Evolutionary conservation across 2,329 filamentous ascomycete species (phyloP), one percentile per base, ranked within the genome.

Genomic region (Xylariaceae sp.): DNA sequence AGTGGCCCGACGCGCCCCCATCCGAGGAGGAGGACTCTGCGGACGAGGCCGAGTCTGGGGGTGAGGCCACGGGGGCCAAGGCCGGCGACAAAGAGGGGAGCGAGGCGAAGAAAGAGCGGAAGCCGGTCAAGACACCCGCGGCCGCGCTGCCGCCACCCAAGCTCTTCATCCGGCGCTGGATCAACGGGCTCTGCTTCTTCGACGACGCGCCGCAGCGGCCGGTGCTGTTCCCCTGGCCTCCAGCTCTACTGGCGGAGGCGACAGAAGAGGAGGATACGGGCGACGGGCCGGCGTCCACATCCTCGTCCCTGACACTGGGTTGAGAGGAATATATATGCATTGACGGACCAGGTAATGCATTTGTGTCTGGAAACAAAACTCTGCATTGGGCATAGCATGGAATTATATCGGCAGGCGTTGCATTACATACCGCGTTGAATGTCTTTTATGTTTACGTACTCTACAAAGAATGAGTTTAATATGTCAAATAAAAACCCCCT

Each of bases 221-320:
- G 19, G 54, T 60, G 37, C 36, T 60, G 37, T 59, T 60, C 28
- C 56, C 56, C 18, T 56, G 52, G 51, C 56, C 54, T n/a, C 26
- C 49, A 19, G 51, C 51, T 9, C 49, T 59, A 1, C 35, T 55
- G 17, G 46, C 46, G 12, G 13, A 32, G 30, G 22, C 11, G 22
- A 11, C 22, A 11, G 30, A 17, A 7, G 30, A 32, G 8, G 30
- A n/a, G 13, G 13, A 17, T 17, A n/a, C 8, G 13, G 30, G n/a
- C n/a, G n/a, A n/a, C n/a, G n/a, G n/a, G n/a, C n/a, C n/a, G n/a
- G n/a, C n/a, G n/a, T n/a, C n/a, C n/a, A n/a, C n/a, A n/a, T n/a
- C n/a, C n/a, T n/a, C n/a, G n/a, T n/a, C n/a, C n/a, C n/a, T n/a
- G n/a, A n/a, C n/a, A n/a, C n/a, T n/a, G n/a, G n/a, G n/a, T n/a